Evolutionary conservation across 169 alveolate species (phyloP).

Genomic region (Sarcocystis neurona): DNA sequence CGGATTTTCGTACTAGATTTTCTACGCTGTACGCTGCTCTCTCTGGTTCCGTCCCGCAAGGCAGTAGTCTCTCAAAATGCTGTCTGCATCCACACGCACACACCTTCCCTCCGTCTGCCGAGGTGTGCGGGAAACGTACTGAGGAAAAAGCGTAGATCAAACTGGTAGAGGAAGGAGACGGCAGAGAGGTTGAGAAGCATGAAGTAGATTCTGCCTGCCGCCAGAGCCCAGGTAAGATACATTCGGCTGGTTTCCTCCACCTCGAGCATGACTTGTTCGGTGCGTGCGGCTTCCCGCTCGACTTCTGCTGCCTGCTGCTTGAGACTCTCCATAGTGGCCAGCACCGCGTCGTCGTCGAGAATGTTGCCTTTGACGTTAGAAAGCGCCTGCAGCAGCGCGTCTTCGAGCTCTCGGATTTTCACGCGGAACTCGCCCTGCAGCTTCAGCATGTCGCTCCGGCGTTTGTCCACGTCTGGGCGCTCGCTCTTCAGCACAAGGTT

Average conservation of each 20-base stretch:
- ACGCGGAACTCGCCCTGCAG: conserved; percentile 88
- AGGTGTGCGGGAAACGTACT: too few species aligned
- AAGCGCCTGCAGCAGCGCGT: conserved; percentile 90
- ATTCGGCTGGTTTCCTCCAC: conserved; percentile 85
- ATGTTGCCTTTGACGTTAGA: conserved; percentile 95
- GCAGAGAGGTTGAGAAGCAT: conserved; percentile 82
- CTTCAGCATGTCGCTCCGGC: conserved; percentile 90
- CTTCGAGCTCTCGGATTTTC: conserved; percentile 94
- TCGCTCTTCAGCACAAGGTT: conserved; percentile 91
- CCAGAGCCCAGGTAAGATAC: conserved; percentile 86
- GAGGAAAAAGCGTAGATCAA: conserved; percentile 91
- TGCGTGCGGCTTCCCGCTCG: conserved; percentile 86
- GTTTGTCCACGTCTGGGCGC: conserved; percentile 95
- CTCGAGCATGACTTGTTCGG: conserved; percentile 93
- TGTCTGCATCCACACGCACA: too few species aligned
- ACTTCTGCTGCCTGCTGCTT: conserved; percentile 94
- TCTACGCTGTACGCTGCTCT: too few species aligned
- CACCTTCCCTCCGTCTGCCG: too few species aligned
- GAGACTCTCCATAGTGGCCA: conserved; percentile 80
- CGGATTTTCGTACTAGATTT: too few species aligned
- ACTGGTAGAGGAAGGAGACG: conserved; percentile 91
- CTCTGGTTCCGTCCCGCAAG: too few species aligned
- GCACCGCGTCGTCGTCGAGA: conserved; percentile 85
- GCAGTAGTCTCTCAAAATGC: too few species aligned
- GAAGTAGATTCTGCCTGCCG: conserved; percentile 87